Evolutionary conservation across 164 flowering plant genomes (phyloP).

Genomic region (Tetracentron sinense): DNA sequence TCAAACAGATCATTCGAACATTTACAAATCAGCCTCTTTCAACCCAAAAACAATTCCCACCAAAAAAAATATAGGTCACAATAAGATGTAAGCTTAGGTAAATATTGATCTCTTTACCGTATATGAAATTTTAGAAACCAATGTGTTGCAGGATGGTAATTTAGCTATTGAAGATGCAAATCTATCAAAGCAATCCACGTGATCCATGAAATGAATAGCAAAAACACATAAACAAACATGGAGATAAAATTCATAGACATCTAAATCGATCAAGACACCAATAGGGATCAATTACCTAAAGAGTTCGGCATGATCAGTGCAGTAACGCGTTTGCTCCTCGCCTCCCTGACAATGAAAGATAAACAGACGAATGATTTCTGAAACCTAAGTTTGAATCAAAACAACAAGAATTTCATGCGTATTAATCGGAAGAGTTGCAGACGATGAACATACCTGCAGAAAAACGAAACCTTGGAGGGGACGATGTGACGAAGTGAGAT

Average conservation of each 20-base stretch:
- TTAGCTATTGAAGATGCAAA: no score
- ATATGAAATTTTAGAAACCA: no score
- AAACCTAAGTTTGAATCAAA: neutral
- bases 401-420: neutral
- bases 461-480: slow-evolving; percentile 76
- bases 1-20: no score
- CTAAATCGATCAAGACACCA: neutral
- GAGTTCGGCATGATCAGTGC: slow-evolving; percentile 77
- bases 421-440: neutral
- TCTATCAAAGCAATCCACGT: neutral
- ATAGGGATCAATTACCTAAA: slow-evolving; percentile 46
- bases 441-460: slow-evolving; percentile 47
- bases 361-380: neutral
- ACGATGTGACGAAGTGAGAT: slow-evolving; percentile 44
- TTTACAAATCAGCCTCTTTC: no score
- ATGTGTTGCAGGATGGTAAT: no score
- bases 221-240: neutral
- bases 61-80: no score
- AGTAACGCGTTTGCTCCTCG: slow-evolving; percentile 76
- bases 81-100: no score
- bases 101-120: no score
- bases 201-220: neutral
- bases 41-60: no score
- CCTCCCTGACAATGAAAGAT: slow-evolving; percentile 60
- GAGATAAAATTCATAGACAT: neutral